Evolutionary conservation across 1,284 basidiomycete genomes (phyloP).

Genomic region (Pterulicium gracile): DNA sequence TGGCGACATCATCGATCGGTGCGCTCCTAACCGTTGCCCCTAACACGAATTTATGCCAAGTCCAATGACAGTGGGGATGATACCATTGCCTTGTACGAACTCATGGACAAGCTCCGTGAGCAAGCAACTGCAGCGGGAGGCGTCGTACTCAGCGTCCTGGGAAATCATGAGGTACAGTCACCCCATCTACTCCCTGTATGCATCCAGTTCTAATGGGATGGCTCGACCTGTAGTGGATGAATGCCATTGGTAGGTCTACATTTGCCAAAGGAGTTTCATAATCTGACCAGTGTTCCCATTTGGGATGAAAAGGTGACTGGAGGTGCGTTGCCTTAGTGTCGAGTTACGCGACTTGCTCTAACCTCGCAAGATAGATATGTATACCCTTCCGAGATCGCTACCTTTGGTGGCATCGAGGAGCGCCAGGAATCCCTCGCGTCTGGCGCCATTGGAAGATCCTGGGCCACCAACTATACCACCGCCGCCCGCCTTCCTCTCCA

Average conservation of each 20-base stretch:
- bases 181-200: not conserved
- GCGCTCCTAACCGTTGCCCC: conserved; percentile 12
- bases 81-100: conserved; percentile 70
- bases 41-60: conserved; percentile 6
- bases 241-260: conserved; percentile 67
- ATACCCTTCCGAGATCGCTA: conserved; percentile 65
- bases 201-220: not conserved
- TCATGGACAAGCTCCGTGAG: conserved; percentile 75
- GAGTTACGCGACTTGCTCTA: conserved; percentile 1
- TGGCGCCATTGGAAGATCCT: conserved; percentile 74
- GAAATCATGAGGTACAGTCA: conserved; percentile 61
- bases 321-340: conserved; percentile 46
- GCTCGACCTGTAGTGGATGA: conserved; percentile 49
- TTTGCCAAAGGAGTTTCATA: not conserved
- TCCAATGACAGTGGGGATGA: conserved; percentile 61
- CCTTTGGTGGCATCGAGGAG: conserved; percentile 60
- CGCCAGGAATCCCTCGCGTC: conserved; percentile 65
- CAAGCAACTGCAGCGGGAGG: conserved; percentile 67
- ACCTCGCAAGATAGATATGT: conserved; percentile 56
- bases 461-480: conserved; percentile 81
- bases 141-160: conserved; percentile 64
- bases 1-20: conserved; percentile 88
- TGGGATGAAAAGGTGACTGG: conserved; percentile 60
- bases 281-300: conserved; percentile 8
- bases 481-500: conserved; percentile 75